Conservation (phyloP, 2,329 filamentous ascomycete genomes). For the Botrytis fragariae region DNA sequence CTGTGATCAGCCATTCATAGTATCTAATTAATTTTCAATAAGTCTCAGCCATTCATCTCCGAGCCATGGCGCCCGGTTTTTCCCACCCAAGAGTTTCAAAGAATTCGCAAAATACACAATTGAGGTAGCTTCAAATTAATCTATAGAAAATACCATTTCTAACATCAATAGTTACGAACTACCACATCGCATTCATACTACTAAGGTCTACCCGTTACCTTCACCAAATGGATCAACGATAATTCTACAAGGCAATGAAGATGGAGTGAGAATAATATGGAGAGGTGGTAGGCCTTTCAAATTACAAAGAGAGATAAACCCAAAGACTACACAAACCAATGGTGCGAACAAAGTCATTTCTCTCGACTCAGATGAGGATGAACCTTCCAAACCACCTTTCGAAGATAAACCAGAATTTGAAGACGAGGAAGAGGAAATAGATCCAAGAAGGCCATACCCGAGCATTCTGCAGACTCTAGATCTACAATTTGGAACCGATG, state of each 20-base stretch:
- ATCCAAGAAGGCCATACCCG: conserved; percentile 45
- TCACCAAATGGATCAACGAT: conserved; percentile 63
- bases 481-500: conserved; percentile 56
- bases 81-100: conserved; percentile 31
- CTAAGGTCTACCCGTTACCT: conserved; percentile 59
- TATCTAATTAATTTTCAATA: not conserved
- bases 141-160: not conserved
- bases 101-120: conserved; percentile 32
- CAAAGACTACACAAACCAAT: conserved; percentile 48
- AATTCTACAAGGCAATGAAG: conserved; percentile 62
- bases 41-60: not conserved
- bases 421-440: conserved; percentile 45
- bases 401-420: conserved; percentile 60
- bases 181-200: conserved; percentile 55
- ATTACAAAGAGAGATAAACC: conserved; percentile 39
- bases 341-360: conserved; percentile 59
- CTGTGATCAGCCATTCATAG: not conserved
- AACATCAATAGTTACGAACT: conserved; percentile 53
- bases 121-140: conserved; percentile 27
- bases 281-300: conserved; percentile 62
- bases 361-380: conserved; percentile 62
- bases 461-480: conserved; percentile 60
- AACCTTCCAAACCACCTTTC: conserved; percentile 40
- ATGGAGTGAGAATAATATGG: conserved; percentile 61
- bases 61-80: conserved; percentile 27